phyloP scores from a whole-genome alignment of 2,329 filamentous ascomycete species.

The Annulohypoxylon truncatum region DNA sequence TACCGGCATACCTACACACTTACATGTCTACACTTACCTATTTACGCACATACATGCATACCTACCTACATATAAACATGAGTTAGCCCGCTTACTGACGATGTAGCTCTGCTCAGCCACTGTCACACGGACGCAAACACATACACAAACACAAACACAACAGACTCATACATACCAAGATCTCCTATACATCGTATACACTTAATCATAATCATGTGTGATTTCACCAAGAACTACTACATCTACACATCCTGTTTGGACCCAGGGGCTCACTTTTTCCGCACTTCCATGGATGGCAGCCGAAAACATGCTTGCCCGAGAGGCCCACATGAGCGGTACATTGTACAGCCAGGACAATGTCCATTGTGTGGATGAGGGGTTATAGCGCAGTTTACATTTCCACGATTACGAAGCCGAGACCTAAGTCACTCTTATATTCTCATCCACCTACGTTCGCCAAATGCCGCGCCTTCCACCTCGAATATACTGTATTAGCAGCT shows the following conservation, averaged over 20 bases:
- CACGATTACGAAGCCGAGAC: slow-evolving; percentile 6
- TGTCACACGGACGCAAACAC: slow-evolving; percentile 7
- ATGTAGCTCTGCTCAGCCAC: background rate
- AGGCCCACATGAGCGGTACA: slow-evolving; percentile 79
- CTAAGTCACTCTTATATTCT: slow-evolving; percentile 4
- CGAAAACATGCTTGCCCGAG: slow-evolving; percentile 68
- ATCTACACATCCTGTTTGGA: slow-evolving; percentile 78
- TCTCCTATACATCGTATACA: slow-evolving; percentile 16
- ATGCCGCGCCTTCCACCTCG: background rate
- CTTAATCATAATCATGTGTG: slow-evolving; percentile 59
- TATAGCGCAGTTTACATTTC: slow-evolving; percentile 4
- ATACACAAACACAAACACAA: background rate
- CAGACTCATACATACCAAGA: background rate
- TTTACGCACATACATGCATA: too few relatives aligned
- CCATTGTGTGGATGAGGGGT: slow-evolving; percentile 58
- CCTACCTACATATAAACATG: background rate
- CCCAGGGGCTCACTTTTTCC: slow-evolving; percentile 76
- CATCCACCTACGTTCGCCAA: slow-evolving; percentile 17
- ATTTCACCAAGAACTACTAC: slow-evolving; percentile 81
- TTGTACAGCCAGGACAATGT: slow-evolving; percentile 74
- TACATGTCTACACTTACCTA: too few relatives aligned
- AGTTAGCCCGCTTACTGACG: slow-evolving; percentile 18
- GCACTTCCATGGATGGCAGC: slow-evolving; percentile 74
- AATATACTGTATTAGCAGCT: slow-evolving; percentile 21
- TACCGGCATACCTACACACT: too few relatives aligned